Base-by-base conservation (phyloP, 495 filamentous ascomycete species). In the Penicillium cinerascens region DNA sequence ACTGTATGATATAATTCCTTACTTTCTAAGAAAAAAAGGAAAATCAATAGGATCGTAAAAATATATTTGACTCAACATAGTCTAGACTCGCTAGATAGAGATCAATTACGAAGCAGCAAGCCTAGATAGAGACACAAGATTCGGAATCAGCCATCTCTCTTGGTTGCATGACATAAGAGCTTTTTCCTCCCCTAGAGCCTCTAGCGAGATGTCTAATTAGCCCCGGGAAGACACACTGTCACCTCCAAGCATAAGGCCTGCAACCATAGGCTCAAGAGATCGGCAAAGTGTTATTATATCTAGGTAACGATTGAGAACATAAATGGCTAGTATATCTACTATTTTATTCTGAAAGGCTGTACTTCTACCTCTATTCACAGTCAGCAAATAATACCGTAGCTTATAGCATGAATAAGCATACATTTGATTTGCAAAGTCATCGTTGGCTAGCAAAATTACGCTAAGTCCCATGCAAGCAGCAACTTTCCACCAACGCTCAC, bases 311-410 rank as follows among this genome's bases (percentile, higher is more conserved):
- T 54, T 54, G 8, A 54, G n/a, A 44, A 54, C 17, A 48, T 54
- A 54, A 48, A 48, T 43, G 38, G 16, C 51, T 11, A 54, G 26
- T 25, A 23, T 48, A 23, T 54, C 51, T 54, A 54, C 44, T 38
- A 54, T 54, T 42, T 48, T 48, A 43, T 48, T 48, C 44, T 43
- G 51, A 42, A 54, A 54, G 23, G 37, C 51, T 17, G 51, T 54
- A 42, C 44, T 47, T 54, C 20, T 48, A 22, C 51, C 51, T 54
- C 51, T 48, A 20, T 42, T 54, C n/a, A 18, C 43, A 48, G 51
- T 54, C 17, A 54, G 51, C 39, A 54, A 42, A 35, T 29, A 8
- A 52, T 35, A 11, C 18, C n/a, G 46, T 27, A 44, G 20, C 50
- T 11, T 45, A 20, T 33, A 45, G 42, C 42, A 38, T 45, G 17